Percentiles rank a stretch among this genome's conserved stretches.
Conservation (phyloP, 1,284 basidiomycete genomes). For the Austroboletus novae-zelandiae region DNA sequence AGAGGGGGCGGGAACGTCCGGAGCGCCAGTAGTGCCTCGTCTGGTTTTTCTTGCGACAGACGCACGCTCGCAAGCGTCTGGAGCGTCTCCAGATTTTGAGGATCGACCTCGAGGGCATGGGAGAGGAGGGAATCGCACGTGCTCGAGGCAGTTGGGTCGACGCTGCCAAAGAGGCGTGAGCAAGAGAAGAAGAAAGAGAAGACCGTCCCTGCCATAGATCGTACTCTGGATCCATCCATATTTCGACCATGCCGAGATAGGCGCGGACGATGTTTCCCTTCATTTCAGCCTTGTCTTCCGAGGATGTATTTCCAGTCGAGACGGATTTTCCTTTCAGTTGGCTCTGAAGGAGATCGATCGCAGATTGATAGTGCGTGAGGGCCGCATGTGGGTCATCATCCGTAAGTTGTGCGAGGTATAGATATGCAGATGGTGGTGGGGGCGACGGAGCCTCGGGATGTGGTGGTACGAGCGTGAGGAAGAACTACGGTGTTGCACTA, state of each 20-base stretch:
- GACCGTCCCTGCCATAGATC: conserved; percentile 77
- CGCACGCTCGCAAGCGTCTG: conserved; percentile 86
- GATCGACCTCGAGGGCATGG: conserved; percentile 72
- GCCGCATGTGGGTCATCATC: conserved; percentile 76
- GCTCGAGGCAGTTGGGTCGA: conserved; percentile 75
- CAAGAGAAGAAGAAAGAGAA: not conserved
- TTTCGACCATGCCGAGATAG: conserved; percentile 89
- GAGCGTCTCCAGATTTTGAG: conserved; percentile 77
- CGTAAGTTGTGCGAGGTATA: conserved; percentile 88
- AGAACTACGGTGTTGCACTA: conserved; percentile 46
- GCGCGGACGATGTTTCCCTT: conserved; percentile 78
- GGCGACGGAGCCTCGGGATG: conserved; percentile 53
- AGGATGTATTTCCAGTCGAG: conserved; percentile 35
- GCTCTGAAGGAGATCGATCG: conserved; percentile 70
- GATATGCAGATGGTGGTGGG: conserved; percentile 79
- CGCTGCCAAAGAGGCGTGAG: conserved; percentile 45
- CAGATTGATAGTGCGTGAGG: conserved; percentile 78
- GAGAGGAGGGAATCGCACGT: conserved; percentile 79
- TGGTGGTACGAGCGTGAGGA: conserved; percentile 61
- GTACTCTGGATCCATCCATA: conserved; percentile 89
- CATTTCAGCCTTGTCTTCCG: conserved; percentile 60
- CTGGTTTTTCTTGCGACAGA: conserved; percentile 81
- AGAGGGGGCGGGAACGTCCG: conserved; percentile 50
- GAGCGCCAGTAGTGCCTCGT: conserved; percentile 55
- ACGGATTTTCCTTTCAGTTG: conserved; percentile 65